These are phyloP conservation scores for Phallus indusiatus DNA, from an alignment of 768 basidiomycete species.

Conservation along the genomic window DNA sequence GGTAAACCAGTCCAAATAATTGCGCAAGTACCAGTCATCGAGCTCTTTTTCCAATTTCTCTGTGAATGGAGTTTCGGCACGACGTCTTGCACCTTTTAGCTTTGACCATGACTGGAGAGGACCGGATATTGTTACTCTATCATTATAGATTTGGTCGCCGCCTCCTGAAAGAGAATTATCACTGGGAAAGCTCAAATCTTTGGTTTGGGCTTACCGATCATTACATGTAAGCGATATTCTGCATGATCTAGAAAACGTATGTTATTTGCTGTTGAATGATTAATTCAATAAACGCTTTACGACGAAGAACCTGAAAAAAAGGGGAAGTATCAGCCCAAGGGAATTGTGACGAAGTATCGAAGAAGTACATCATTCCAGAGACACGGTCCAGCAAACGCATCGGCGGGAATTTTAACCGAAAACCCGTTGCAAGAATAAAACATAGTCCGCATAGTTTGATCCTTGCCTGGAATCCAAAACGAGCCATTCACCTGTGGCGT, in stretches of 20 bases:
- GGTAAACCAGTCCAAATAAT: slow-evolving; percentile 10
- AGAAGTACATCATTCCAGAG: slow-evolving; percentile 12
- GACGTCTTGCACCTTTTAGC: neutral
- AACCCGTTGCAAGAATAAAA: slow-evolving; percentile 15
- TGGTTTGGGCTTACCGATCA: slow-evolving; percentile 7
- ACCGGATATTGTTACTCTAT: slow-evolving; percentile 8
- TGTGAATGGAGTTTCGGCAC: slow-evolving; percentile 8
- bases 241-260: slow-evolving; percentile 4
- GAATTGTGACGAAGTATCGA: neutral
- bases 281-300: neutral
- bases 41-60: slow-evolving; percentile 5
- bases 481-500: slow-evolving; percentile 2
- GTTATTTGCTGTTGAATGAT: neutral
- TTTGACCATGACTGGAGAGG: slow-evolving; percentile 11
- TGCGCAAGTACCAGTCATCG: slow-evolving; percentile 12
- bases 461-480: slow-evolving; percentile 12
- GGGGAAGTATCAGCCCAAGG: neutral
- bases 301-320: slow-evolving; percentile 7
- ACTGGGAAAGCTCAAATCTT: neutral
- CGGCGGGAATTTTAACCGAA: slow-evolving; percentile 7
- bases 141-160: slow-evolving; percentile 12
- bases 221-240: slow-evolving; percentile 10
- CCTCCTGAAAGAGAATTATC: neutral
- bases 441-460: slow-evolving; percentile 12
- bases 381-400: slow-evolving; percentile 9